Conservation (phyloP, 2,329 filamentous ascomycete genomes). For the Fusarium aywerte region DNA sequence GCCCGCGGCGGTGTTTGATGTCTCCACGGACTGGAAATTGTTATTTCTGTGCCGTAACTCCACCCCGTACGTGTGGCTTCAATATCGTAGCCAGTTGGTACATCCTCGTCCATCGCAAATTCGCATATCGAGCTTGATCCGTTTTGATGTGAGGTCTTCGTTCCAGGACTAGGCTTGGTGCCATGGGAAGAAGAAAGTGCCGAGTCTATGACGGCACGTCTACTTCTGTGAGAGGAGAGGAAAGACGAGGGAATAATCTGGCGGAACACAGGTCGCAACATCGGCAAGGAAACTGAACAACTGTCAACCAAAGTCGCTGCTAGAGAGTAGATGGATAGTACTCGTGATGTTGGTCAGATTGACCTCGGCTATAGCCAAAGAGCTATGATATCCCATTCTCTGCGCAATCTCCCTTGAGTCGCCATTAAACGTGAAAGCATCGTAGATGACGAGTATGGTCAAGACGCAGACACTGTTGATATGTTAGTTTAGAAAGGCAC, state of each 20-base stretch:
- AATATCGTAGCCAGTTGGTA: constrained; percentile 19
- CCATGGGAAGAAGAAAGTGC: constrained; percentile 3
- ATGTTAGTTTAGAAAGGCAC: background rate
- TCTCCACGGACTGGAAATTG: constrained; percentile 16
- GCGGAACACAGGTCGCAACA: constrained; percentile 31
- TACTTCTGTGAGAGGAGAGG: constrained; percentile 10
- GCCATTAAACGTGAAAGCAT: constrained; percentile 31
- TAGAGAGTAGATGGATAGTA: background rate
- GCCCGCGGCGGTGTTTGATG: constrained; percentile 2
- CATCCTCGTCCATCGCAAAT: constrained; percentile 7
- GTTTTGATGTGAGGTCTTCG: background rate
- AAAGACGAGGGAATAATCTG: constrained; percentile 21
- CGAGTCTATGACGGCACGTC: constrained; percentile 1
- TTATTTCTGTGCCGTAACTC: constrained; percentile 25
- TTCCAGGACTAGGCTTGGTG: background rate
- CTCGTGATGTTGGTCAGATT: constrained; percentile 46
- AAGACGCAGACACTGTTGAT: constrained; percentile 36
- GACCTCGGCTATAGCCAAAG: constrained; percentile 44
- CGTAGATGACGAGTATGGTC: constrained; percentile 41
- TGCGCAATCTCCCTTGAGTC: constrained; percentile 40
- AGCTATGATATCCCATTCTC: constrained; percentile 40
- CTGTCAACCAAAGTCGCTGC: rapidly evolving
- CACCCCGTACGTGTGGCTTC: constrained; percentile 24
- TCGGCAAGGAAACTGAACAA: constrained; percentile 30
- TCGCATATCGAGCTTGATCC: constrained; percentile 19